These are phyloP conservation scores for Candida railenensis DNA, from an alignment of 805 yeast species.

Conservation along the genomic window DNA sequence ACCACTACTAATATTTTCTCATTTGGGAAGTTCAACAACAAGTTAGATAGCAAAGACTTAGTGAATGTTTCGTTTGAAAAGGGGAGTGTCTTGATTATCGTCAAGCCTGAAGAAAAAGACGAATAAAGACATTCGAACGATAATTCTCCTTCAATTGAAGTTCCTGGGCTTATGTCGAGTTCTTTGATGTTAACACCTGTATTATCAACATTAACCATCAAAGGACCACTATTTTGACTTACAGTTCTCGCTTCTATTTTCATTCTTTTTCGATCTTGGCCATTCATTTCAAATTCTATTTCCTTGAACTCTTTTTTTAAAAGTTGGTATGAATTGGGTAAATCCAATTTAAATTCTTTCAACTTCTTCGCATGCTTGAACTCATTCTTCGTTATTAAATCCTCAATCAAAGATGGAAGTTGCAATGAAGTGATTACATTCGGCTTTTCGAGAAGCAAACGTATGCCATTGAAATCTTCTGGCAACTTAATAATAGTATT, in stretches of 20 bases:
- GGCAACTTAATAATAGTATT: not conserved
- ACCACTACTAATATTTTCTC: conserved; percentile 14
- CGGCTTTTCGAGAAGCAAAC: not conserved
- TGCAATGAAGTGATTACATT: not conserved
- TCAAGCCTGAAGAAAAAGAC: conserved; percentile 5
- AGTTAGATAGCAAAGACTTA: conserved; percentile 5
- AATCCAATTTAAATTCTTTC: conserved; percentile 1
- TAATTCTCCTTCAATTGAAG: not conserved
- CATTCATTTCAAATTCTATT: not conserved
- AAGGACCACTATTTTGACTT: not conserved
- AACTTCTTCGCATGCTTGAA: conserved; percentile 6
- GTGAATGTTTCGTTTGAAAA: conserved; percentile 7
- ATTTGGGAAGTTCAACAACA: conserved; percentile 10
- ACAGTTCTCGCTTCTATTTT: not conserved
- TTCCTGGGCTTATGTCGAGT: not conserved
- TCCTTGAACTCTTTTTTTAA: not conserved
- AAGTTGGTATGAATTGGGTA: not conserved
- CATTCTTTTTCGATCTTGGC: not conserved
- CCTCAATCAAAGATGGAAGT: not conserved
- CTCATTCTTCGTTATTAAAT: conserved; percentile 3
- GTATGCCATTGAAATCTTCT: not conserved
- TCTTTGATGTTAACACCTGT: not conserved
- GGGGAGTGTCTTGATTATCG: conserved; percentile 11
- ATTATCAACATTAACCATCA: not conserved
- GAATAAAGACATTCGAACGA: conserved; percentile 6